phyloP scores from a whole-genome alignment of 148 eudicot species.

The Dysphania ambrosioides region DNA sequence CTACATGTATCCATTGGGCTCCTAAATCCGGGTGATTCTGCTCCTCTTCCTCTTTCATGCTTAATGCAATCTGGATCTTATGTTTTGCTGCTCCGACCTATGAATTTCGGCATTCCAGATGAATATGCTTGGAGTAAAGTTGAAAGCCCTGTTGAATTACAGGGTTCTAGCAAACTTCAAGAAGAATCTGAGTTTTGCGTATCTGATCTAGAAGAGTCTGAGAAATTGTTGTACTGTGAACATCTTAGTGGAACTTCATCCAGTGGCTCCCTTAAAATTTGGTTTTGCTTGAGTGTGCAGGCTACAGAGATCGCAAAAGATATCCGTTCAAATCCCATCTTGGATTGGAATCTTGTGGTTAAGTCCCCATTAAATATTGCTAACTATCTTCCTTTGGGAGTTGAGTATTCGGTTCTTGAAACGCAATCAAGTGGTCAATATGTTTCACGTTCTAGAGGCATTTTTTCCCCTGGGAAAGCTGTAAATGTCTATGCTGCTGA shows the following conservation, averaged over 20 bases:
- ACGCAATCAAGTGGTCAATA: constrained; percentile 78
- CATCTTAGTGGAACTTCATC: constrained; percentile 63
- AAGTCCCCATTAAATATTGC: constrained; percentile 74
- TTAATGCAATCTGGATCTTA: constrained; percentile 51
- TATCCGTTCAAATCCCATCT: constrained; percentile 73
- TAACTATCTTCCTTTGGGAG: constrained; percentile 76
- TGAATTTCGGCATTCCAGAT: constrained; percentile 36
- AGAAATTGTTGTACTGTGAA: constrained; percentile 62
- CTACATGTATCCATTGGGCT: constrained; percentile 53
- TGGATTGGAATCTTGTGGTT: constrained; percentile 85
- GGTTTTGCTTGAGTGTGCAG: constrained; percentile 78
- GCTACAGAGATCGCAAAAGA: constrained; percentile 90
- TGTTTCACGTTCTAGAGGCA: constrained; percentile 68
- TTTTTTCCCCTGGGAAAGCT: constrained; percentile 71
- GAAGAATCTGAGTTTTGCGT: constrained; percentile 54
- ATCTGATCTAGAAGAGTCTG: constrained; percentile 59
- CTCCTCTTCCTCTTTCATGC: constrained; percentile 72
- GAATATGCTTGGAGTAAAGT: constrained; percentile 83
- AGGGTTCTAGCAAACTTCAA: constrained; percentile 35
- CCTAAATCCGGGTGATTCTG: constrained; percentile 64
- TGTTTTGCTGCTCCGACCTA: constrained; percentile 62
- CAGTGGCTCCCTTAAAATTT: constrained; percentile 49
- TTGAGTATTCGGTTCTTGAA: constrained; percentile 88
- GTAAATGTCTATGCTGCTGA: constrained; percentile 74
- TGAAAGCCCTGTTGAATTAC: constrained; percentile 41